A percentile compares a stretch with the other conserved stretches of the same genome.
Evolutionary conservation across 75 land plant genomes (phyloP).

Genomic region (Azolla pinnata): DNA sequence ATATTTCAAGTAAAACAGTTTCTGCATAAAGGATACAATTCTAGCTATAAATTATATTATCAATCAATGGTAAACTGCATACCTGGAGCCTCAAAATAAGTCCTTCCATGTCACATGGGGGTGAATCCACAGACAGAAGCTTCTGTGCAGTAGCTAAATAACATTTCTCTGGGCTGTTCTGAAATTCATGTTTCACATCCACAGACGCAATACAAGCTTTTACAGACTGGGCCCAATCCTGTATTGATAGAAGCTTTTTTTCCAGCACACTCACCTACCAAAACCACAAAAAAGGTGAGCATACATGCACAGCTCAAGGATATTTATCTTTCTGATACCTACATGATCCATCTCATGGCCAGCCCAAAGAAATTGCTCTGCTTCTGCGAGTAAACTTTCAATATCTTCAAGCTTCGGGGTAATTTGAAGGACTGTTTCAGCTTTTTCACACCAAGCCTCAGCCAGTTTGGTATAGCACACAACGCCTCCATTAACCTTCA

Average conservation of each 20-base stretch:
- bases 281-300: neutral
- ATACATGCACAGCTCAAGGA: neutral
- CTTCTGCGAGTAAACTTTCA: conserved; percentile 38
- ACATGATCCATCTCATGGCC: conserved; percentile 88
- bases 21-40: too few relatives aligned
- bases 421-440: conserved; percentile 20
- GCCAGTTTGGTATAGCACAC: conserved; percentile 48
- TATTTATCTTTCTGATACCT: neutral
- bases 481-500: conserved; percentile 52
- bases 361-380: conserved; percentile 93
- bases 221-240: conserved; percentile 60
- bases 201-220: conserved; percentile 11
- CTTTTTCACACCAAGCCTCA: conserved; percentile 47
- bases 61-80: too few relatives aligned
- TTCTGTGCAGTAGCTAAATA: conserved; percentile 25
- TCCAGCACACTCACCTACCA: conserved; percentile 48
- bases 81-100: conserved; percentile 61
- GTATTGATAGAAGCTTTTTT: conserved; percentile 34
- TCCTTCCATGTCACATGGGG: conserved; percentile 49
- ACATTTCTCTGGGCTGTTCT: conserved; percentile 25
- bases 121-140: conserved; percentile 38
- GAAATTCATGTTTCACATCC: conserved; percentile 8
- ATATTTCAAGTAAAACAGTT: too few relatives aligned
- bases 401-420: conserved; percentile 30
- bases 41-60: too few relatives aligned